These are phyloP conservation scores for Pyricularia sp. DNA, from an alignment of 2,329 filamentous ascomycete species.

Conservation along the genomic window DNA sequence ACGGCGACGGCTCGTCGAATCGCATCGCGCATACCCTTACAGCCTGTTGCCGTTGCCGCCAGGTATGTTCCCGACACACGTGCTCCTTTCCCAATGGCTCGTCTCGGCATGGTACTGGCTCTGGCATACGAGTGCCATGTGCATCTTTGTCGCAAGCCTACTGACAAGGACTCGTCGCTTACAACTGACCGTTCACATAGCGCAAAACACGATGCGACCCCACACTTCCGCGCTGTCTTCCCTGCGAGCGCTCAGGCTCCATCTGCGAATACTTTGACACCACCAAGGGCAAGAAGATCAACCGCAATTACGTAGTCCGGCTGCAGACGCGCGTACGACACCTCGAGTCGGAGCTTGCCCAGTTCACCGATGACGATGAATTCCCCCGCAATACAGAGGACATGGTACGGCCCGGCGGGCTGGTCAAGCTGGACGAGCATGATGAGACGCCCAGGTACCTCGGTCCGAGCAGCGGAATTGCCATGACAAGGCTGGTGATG, in stretches of 20 bases:
- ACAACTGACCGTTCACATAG: slow-evolving; percentile 33
- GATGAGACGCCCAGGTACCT: slow-evolving; percentile 84
- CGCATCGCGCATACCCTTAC: slow-evolving; percentile 72
- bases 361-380: slow-evolving; percentile 69
- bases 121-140: not conserved
- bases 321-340: slow-evolving; percentile 79
- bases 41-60: slow-evolving; percentile 70
- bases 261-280: slow-evolving; percentile 95
- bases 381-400: slow-evolving; percentile 67
- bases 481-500: slow-evolving; percentile 91
- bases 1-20: slow-evolving; percentile 42
- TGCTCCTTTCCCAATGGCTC: not conserved
- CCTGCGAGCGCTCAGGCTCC: slow-evolving; percentile 86
- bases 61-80: slow-evolving; percentile 39
- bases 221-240: slow-evolving; percentile 79
- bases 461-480: slow-evolving; percentile 89
- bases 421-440: slow-evolving; percentile 74
- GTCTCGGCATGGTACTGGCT: not conserved
- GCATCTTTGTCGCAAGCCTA: not conserved
- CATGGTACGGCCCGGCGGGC: slow-evolving; percentile 76
- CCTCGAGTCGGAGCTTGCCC: slow-evolving; percentile 71
- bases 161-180: not conserved
- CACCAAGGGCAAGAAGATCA: slow-evolving; percentile 74
- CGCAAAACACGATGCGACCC: slow-evolving; percentile 96
- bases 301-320: slow-evolving; percentile 84